A percentile compares a stretch with the other conserved stretches of the same genome.
These are phyloP conservation scores for Apiotrichum domesticum DNA, from an alignment of 1,284 basidiomycete species.

Conservation along the genomic window DNA sequence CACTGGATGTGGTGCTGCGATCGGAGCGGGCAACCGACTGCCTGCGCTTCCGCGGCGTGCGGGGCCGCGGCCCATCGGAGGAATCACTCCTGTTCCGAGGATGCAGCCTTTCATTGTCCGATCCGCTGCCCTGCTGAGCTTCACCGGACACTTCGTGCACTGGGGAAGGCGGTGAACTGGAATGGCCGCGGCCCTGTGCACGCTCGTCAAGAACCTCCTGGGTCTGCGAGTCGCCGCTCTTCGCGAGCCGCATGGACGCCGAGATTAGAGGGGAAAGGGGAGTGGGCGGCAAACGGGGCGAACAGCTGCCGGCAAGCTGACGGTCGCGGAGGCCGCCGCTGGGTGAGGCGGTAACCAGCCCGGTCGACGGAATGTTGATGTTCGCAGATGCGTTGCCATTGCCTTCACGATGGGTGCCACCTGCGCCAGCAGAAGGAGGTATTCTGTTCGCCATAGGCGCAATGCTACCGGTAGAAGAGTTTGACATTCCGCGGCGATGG, in stretches of 20 bases:
- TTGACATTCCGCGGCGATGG: slow-evolving; percentile 30
- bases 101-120: not conserved
- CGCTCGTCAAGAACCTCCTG: slow-evolving; percentile 15
- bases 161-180: slow-evolving; percentile 29
- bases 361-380: not conserved
- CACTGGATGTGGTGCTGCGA: slow-evolving; percentile 26
- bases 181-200: not conserved
- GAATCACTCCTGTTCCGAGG: slow-evolving; percentile 4
- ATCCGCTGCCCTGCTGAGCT: slow-evolving; percentile 1
- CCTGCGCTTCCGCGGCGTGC: slow-evolving; percentile 26
- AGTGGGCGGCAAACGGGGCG: not conserved
- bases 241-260: not conserved
- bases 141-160: slow-evolving; percentile 28
- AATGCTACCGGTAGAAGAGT: slow-evolving; percentile 23
- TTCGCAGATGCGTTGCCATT: not conserved
- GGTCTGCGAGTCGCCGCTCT: slow-evolving; percentile 6
- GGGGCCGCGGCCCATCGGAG: slow-evolving; percentile 7
- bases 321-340: slow-evolving; percentile 1
- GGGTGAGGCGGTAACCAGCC: slow-evolving; percentile 1
- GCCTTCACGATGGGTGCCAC: slow-evolving; percentile 3
- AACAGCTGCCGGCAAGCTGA: not conserved
- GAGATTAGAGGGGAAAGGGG: slow-evolving; percentile 10
- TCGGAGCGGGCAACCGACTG: slow-evolving; percentile 34
- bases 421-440: not conserved
- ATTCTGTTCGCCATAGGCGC: slow-evolving; percentile 3